Percentiles rank a stretch among this genome's conserved stretches.
These are phyloP conservation scores for Sanghuangporus weigelae DNA, from an alignment of 1,284 basidiomycete species.

Conservation along the genomic window DNA sequence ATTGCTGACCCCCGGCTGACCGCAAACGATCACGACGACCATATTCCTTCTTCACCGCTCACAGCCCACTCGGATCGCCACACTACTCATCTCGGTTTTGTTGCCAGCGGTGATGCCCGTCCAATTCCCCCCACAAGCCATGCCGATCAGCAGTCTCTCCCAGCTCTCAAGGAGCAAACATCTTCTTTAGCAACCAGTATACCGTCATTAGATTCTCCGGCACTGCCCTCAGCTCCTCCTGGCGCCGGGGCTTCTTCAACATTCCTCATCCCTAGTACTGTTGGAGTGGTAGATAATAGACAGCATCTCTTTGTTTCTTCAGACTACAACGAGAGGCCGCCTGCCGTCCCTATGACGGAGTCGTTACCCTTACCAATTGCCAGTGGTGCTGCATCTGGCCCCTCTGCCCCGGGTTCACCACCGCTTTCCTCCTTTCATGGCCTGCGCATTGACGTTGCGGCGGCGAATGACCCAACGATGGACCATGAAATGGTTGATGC, in stretches of 20 bases:
- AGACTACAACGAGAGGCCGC: neutral
- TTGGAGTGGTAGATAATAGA: neutral
- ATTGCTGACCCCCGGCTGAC: constrained; percentile 8
- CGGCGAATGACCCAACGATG: constrained; percentile 11
- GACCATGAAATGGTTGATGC: constrained; percentile 26
- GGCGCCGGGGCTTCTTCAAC: neutral
- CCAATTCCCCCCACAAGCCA: neutral
- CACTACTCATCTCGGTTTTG: neutral
- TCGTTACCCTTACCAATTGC: neutral
- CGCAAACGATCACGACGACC: neutral
- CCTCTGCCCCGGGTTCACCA: neutral
- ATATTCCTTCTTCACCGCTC: constrained; percentile 12
- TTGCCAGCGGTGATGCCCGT: neutral
- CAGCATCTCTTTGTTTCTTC: constrained; percentile 3
- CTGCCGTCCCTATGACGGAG: neutral
- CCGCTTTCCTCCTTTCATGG: neutral
- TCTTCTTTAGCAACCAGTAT: neutral
- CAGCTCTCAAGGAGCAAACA: neutral
- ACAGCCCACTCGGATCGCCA: constrained; percentile 6
- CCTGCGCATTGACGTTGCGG: constrained; percentile 14
- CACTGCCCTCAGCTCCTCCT: neutral
- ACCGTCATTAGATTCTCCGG: neutral
- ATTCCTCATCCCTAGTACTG: neutral
- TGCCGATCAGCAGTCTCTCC: neutral
- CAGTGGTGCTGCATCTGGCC: neutral